Evolutionary conservation across 1,139 yeast species (phyloP), one percentile per base, ranked within the genome.

Genomic region (Pichia terricola): DNA sequence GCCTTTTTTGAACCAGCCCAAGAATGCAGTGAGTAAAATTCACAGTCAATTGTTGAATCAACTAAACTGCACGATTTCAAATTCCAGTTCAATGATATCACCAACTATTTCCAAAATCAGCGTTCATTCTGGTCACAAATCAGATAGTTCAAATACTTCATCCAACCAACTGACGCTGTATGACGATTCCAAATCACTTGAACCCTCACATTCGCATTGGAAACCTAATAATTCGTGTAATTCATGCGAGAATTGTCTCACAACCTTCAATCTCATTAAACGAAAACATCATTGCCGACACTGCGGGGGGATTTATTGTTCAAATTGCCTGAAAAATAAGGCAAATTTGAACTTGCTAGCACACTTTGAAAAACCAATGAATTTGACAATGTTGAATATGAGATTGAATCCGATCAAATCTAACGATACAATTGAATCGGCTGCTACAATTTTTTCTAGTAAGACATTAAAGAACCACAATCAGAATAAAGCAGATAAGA

Each of bases 271-370:
- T 5, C 33, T 61, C 8, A 44, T 60, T 4, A 48, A 53, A 54
- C 75, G 97, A 52, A 77, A 91, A 48, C 97, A 89, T 60, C 97
- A 89, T 65, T 89, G 97, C 59, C 73, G 97, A 43, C 85, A 84
- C 58, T 59, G 62, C 44, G 62, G 62, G 3, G 49, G 49, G 5
- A 79, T 89, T 25, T 89, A 81, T 58, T 89, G 97, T 63, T 79
- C 79, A 44, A 79, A 75, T 42, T 79, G 78, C 52, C 68, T 77
- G 3, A 66, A 69, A 32, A 75, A 74, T 51, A 67, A 48, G 16
- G 60, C 77, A 33, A 74, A 73, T 55, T 72, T 89, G 50, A 89
- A 87, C 57, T 69, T 73, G 45, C 66, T 77, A 53, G 89, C 94
- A 35, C 77, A 80, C 62, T 77, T 84, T 65, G 77, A 85, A 53